These are phyloP conservation scores for Salvia rosmarinus DNA, from an alignment of 257 asterid genomes.

Conservation along the genomic window DNA sequence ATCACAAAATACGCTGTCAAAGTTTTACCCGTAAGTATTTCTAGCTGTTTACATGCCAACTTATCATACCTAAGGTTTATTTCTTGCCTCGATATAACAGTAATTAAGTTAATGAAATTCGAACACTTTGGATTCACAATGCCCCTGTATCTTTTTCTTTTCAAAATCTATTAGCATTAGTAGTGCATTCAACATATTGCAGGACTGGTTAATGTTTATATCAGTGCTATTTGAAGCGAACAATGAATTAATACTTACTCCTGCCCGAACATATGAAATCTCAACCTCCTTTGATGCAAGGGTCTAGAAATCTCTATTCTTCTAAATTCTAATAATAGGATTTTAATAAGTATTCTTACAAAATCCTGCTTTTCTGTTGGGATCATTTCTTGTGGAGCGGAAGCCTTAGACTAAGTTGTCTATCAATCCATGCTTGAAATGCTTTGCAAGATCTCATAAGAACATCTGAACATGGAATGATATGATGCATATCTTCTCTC, in stretches of 20 bases:
- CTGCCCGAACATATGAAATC: neutral
- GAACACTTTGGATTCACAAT: neutral
- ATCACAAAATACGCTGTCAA: slow-evolving; percentile 71
- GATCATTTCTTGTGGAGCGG: too few species aligned
- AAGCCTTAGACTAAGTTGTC: too few species aligned
- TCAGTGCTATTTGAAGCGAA: neutral
- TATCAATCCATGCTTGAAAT: neutral
- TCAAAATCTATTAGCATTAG: slow-evolving; percentile 14
- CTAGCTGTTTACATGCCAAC: neutral
- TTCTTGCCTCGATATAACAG: slow-evolving; percentile 10
- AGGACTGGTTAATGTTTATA: neutral
- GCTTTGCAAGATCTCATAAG: neutral
- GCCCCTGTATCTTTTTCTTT: neutral
- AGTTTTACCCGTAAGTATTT: slow-evolving; percentile 81
- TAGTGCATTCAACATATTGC: neutral
- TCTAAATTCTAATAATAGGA: neutral
- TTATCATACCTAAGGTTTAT: slow-evolving; percentile 1
- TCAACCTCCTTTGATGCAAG: neutral
- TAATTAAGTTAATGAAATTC: neutral
- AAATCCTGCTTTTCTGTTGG: too few species aligned
- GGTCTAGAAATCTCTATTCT: neutral
- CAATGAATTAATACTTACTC: neutral
- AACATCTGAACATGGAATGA: neutral
- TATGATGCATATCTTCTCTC: slow-evolving; percentile 9
- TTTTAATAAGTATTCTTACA: neutral